These are phyloP conservation scores for Pseudogymnoascus pannorum DNA, from an alignment of 2,329 filamentous ascomycete genomes.

Conservation along the genomic window DNA sequence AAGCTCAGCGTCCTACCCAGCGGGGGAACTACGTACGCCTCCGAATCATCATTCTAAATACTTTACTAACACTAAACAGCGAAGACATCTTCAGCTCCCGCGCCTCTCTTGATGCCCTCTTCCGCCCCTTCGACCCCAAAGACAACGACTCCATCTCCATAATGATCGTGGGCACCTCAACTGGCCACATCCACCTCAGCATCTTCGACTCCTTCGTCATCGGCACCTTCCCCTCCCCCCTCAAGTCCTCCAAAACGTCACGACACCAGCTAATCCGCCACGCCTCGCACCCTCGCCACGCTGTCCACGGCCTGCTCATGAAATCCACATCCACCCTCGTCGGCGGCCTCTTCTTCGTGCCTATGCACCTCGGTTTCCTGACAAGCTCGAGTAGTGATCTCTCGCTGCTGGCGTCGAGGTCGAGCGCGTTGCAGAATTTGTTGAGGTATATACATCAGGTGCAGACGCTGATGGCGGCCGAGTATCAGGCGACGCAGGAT, in stretches of 20 bases:
- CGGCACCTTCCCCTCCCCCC: constrained; percentile 52
- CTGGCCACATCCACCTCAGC: constrained; percentile 66
- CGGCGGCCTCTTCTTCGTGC: constrained; percentile 52
- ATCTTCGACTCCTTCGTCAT: constrained; percentile 83
- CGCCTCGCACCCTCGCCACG: constrained; percentile 63
- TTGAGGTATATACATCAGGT: constrained; percentile 78
- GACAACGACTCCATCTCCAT: constrained; percentile 72
- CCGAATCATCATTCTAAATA: constrained; percentile 9
- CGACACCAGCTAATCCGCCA: constrained; percentile 43
- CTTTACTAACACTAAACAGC: constrained; percentile 18
- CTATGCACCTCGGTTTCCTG: constrained; percentile 78
- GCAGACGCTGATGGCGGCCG: constrained; percentile 67
- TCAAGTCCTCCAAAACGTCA: constrained; percentile 27
- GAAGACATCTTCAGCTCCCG: constrained; percentile 30
- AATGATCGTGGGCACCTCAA: constrained; percentile 64
- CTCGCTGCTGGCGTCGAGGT: constrained; percentile 76
- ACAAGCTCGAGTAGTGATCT: constrained; percentile 68
- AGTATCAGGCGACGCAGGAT: constrained; percentile 78
- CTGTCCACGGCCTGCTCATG: constrained; percentile 69
- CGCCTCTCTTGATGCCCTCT: constrained; percentile 28
- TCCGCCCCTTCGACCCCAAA: constrained; percentile 40
- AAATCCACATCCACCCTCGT: constrained; percentile 35
- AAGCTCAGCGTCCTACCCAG: constrained; percentile 66
- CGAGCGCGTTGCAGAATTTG: constrained; percentile 79
- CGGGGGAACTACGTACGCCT: constrained; percentile 53